Base-by-base conservation (phyloP, 2,329 filamentous ascomycete species). In the Pezicula neosporulosa region DNA sequence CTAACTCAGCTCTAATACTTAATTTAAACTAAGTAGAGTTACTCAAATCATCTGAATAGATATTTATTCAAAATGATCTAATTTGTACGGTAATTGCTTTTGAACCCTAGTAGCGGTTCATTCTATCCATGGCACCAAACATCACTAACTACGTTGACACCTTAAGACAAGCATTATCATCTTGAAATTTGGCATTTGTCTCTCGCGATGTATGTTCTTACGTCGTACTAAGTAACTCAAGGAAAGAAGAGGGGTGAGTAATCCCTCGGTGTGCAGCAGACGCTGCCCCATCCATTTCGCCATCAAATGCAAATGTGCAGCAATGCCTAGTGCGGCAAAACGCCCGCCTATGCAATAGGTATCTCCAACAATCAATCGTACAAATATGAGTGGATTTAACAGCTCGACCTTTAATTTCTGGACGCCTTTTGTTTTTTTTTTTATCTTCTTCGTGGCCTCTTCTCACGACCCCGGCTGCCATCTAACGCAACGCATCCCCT, bases 401-500 rank as follows among this genome's bases (percentile, higher is more conserved):
- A 10, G 30, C 30, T 33, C 30, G 8, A 21, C 27, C 13, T 30
- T 30, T 30, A 15, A 13, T 16, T 15, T 33, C 16, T 44, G 37
- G 18, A 48, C 24, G 27, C 28, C 35, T 13, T 21, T 49, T 44
- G 41, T 16, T 54, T 13, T 21, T 49, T 44, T 42, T 16, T 54
- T 44, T 55, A 61, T 50, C 28, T 27, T 33, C 60, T 55, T 38
- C 63, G 56, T 10, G 56, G 52, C 52, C 62, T 59, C 54, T 66
- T 67, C 19, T 63, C 60, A 46, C 57, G 70, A 65, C 47, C 65
- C 71, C 55, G 9, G 12, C 30, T 63, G 74, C 4, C 73, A 75
- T 51, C 58, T 60, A 1, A 57, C 72, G 9, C 74, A 1, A 57
- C 72, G 9, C 74, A 75, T 74, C 41, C 56, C 69, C 64, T 27